Conservation (phyloP, 345 rosid genomes). For the Citrus australasica region DNA sequence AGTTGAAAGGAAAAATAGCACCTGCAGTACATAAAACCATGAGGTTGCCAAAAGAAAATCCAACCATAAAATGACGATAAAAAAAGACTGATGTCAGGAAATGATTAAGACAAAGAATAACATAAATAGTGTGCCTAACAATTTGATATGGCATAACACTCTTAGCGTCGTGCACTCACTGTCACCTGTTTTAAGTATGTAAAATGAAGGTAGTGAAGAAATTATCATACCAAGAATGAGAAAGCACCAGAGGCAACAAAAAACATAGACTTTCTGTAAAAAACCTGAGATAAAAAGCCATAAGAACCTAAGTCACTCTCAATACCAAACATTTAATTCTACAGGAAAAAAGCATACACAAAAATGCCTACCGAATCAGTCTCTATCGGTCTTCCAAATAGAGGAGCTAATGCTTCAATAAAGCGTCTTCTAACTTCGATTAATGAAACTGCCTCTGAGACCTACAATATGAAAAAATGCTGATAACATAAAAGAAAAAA, state of each 20-base stretch:
- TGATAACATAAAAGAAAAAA: constrained; percentile 21
- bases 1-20: constrained; percentile 58
- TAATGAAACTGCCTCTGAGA: constrained; percentile 71
- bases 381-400: constrained; percentile 86
- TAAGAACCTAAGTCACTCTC: constrained; percentile 11
- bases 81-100: background rate
- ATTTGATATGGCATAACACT: background rate
- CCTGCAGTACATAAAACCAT: constrained; percentile 39
- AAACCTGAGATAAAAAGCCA: constrained; percentile 51
- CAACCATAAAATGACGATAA: background rate
- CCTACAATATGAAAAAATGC: constrained; percentile 14
- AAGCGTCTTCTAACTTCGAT: constrained; percentile 65
- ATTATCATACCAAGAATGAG: constrained; percentile 61
- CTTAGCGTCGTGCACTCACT: background rate
- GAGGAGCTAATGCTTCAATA: constrained; percentile 64
- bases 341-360: background rate
- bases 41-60: background rate
- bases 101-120: too few species aligned
- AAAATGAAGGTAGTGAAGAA: background rate
- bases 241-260: constrained; percentile 70
- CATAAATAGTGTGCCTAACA: background rate
- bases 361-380: constrained; percentile 75
- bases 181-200: background rate
- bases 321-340: background rate
- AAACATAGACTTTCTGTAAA: constrained; percentile 73